Percentiles rank a stretch among this genome's conserved stretches.
Conservation (phyloP, 805 yeast genomes). For the Candida vartiovaarae region DNA sequence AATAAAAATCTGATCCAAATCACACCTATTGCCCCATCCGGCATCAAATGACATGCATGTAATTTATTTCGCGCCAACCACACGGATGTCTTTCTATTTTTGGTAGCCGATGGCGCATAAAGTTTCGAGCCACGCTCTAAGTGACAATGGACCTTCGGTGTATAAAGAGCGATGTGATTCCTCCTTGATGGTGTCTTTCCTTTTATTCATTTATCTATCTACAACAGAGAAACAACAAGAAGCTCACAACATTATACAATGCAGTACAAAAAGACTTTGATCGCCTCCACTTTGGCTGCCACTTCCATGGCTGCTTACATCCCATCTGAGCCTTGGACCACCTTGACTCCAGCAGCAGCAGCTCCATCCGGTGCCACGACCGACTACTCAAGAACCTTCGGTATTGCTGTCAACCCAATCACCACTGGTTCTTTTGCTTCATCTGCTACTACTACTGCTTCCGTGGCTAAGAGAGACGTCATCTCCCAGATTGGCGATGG, state of each 20-base stretch:
- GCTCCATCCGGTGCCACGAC: constrained; percentile 33
- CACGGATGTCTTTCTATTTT: constrained; percentile 1
- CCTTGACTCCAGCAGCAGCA: constrained; percentile 33
- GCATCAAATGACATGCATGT: constrained; percentile 2
- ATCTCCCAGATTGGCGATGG: constrained; percentile 53
- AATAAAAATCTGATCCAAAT: constrained; percentile 4
- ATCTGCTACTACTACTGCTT: constrained; percentile 7
- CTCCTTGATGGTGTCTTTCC: neutral
- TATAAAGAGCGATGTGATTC: neutral
- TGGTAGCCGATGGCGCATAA: neutral
- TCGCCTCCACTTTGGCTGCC: constrained; percentile 39
- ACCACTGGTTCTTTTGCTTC: constrained; percentile 28
- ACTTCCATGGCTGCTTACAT: constrained; percentile 53
- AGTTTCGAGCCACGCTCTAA: no score
- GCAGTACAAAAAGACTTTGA: constrained; percentile 36
- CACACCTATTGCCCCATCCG: constrained; percentile 5
- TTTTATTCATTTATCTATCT: neutral
- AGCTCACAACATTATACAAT: constrained; percentile 20
- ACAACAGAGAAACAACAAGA: neutral
- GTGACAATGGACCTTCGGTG: neutral
- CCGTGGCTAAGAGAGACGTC: constrained; percentile 32
- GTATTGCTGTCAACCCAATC: constrained; percentile 36
- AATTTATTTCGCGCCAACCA: neutral
- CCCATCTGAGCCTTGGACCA: constrained; percentile 47
- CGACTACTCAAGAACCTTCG: constrained; percentile 32